Percentiles rank a stretch among this genome's conserved stretches.
phyloP scores from a whole-genome alignment of 441 rosid genomes.

The Brassica balearica region DNA sequence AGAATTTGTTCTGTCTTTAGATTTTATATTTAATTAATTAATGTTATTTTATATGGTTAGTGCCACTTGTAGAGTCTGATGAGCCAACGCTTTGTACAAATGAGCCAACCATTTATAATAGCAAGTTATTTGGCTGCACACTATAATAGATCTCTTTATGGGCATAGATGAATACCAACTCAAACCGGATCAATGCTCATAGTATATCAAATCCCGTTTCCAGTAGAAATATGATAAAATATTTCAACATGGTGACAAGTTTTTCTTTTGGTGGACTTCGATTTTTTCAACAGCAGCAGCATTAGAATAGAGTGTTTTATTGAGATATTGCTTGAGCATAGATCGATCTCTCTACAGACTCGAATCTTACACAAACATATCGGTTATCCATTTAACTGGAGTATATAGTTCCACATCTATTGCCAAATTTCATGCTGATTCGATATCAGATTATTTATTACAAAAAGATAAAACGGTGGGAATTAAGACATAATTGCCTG shows the following conservation, averaged over 20 bases:
- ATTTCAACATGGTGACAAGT: no score
- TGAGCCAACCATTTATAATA: conserved; percentile 5
- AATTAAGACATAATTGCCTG: conserved; percentile 30
- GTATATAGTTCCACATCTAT: background rate
- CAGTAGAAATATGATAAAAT: no score
- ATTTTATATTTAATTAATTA: background rate
- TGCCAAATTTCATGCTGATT: background rate
- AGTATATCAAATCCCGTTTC: no score
- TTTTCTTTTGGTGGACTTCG: no score
- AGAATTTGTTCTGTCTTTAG: conserved; percentile 16
- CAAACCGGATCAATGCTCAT: no score
- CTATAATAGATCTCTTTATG: no score
- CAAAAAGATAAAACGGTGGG: background rate
- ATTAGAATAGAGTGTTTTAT: no score
- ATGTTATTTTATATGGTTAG: conserved; percentile 19
- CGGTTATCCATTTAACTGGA: background rate
- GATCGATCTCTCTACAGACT: background rate
- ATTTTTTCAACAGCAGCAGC: no score
- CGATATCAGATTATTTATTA: background rate
- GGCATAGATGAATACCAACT: no score
- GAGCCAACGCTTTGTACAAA: conserved; percentile 1
- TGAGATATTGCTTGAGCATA: background rate
- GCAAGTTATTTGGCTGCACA: no score
- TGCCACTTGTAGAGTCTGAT: conserved; percentile 27
- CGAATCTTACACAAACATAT: conserved; percentile 1